phyloP scores from a whole-genome alignment of 768 basidiomycete species.

The Leccinum variicolor region DNA sequence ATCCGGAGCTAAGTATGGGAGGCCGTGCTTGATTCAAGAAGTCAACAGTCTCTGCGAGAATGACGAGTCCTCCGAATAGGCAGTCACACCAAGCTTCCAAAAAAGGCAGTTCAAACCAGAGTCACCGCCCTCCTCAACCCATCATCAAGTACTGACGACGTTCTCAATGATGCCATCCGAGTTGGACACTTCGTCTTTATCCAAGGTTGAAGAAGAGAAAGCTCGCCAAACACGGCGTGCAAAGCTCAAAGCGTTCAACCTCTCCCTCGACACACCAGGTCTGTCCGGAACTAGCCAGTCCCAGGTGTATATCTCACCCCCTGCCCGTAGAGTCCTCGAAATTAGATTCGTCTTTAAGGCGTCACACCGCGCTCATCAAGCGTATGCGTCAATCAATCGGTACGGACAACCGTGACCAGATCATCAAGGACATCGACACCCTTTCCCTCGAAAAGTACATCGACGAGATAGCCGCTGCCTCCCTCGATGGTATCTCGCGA shows the following conservation, averaged over 20 bases:
- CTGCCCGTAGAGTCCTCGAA: constrained; percentile 56
- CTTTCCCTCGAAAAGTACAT: constrained; percentile 93
- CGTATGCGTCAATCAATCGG: constrained; percentile 86
- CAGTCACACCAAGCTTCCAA: neutral
- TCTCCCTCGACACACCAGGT: constrained; percentile 48
- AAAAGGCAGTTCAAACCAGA: neutral
- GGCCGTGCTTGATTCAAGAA: neutral
- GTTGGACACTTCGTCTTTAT: constrained; percentile 22
- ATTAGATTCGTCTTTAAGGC: constrained; percentile 92
- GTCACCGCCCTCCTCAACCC: constrained; percentile 9
- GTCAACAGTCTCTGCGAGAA: neutral
- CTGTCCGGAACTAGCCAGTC: constrained; percentile 12
- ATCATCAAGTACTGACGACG: constrained; percentile 1
- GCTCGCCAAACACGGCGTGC: constrained; percentile 54
- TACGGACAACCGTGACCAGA: constrained; percentile 76
- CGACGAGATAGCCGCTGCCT: constrained; percentile 88
- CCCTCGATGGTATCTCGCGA: constrained; percentile 77
- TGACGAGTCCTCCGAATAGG: neutral
- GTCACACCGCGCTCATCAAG: constrained; percentile 94
- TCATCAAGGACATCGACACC: constrained; percentile 88
- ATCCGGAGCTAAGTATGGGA: neutral
- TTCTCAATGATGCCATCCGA: neutral
- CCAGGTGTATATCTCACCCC: constrained; percentile 5
- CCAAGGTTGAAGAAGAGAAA: constrained; percentile 49
- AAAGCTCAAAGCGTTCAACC: constrained; percentile 57